phyloP scores from a whole-genome alignment of 83 land plant genomes.

The Diphasiastrum complanatum region DNA sequence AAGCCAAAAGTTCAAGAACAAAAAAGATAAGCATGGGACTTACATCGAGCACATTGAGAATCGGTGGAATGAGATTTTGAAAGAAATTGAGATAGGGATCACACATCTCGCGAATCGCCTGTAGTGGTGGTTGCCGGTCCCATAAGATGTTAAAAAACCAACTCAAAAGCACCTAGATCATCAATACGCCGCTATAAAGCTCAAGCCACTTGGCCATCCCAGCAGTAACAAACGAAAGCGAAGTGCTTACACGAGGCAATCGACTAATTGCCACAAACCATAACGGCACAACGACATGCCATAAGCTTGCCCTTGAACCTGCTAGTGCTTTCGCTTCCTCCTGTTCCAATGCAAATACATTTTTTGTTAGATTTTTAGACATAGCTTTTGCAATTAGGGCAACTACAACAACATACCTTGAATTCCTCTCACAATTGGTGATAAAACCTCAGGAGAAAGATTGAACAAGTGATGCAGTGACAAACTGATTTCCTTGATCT shows the following conservation, averaged over 20 bases:
- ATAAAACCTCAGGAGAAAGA: no score
- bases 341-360: no score
- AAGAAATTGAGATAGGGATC: conserved; percentile 84
- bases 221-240: conserved; percentile 68
- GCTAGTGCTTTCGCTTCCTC: conserved; percentile 20
- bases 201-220: conserved; percentile 90
- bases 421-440: no score
- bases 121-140: conserved; percentile 82
- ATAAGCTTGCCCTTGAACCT: conserved; percentile 18
- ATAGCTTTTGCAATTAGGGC: no score
- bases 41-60: conserved; percentile 65
- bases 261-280: conserved; percentile 28
- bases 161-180: conserved; percentile 76
- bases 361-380: no score
- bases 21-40: conserved; percentile 78
- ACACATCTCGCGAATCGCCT: conserved; percentile 77
- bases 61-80: conserved; percentile 72
- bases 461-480: no score
- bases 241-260: conserved; percentile 46
- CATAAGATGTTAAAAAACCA: conserved; percentile 96
- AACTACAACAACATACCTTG: no score
- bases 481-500: no score
- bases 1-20: conserved; percentile 51
- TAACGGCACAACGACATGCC: conserved; percentile 19
- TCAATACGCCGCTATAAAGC: conserved; percentile 65